Evolutionary conservation across 1,284 basidiomycete genomes (phyloP).

Genomic region (Ustilago loliicola): DNA sequence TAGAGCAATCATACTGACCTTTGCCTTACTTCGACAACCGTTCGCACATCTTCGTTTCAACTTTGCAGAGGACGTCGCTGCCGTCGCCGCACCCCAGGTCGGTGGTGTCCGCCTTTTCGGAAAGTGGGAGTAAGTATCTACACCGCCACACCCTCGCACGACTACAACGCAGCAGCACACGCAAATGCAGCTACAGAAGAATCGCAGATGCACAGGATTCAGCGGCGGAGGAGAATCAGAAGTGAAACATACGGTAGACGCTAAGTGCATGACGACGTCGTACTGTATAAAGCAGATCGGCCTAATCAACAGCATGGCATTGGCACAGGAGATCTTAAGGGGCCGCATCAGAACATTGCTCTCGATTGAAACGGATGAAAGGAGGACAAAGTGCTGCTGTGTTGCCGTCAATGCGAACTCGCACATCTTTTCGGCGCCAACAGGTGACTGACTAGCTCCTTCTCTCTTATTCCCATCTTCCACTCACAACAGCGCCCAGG

Average conservation of each 20-base stretch:
- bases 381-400: not conserved
- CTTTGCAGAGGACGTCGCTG: slow-evolving; percentile 67
- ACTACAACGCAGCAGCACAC: slow-evolving; percentile 21
- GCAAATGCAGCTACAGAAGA: not conserved
- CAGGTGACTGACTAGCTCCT: slow-evolving; percentile 25
- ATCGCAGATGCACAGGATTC: not conserved
- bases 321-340: not conserved
- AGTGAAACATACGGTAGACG: not conserved
- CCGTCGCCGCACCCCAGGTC: slow-evolving; percentile 63
- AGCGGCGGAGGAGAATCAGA: not conserved
- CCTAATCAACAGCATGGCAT: not conserved
- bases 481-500: slow-evolving; percentile 71
- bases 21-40: slow-evolving; percentile 11
- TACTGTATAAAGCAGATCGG: not conserved
- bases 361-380: not conserved
- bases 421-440: not conserved
- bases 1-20: slow-evolving; percentile 32
- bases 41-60: slow-evolving; percentile 24
- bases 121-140: slow-evolving; percentile 66
- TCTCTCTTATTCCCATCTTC: slow-evolving; percentile 6
- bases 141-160: not conserved
- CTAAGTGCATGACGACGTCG: not conserved
- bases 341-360: not conserved
- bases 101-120: slow-evolving; percentile 69
- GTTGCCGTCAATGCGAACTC: not conserved